phyloP scores from a whole-genome alignment of 2,329 filamentous ascomycete species.

The Penicillium sp. region DNA sequence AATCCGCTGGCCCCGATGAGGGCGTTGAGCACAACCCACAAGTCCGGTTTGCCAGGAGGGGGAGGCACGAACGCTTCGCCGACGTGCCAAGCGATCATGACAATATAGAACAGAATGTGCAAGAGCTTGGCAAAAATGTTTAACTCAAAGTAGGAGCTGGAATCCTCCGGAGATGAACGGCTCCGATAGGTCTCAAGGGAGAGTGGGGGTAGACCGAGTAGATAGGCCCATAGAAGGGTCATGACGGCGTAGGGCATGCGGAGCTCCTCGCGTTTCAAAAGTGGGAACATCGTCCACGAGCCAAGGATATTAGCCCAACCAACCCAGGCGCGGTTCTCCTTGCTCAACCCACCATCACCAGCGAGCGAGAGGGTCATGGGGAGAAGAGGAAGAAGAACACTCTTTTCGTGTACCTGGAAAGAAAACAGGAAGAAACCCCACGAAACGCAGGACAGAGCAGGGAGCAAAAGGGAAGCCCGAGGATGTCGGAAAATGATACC shows the following conservation, averaged over 20 bases:
- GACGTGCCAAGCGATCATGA: constrained; percentile 80
- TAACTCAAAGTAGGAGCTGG: constrained; percentile 47
- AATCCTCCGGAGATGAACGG: constrained; percentile 36
- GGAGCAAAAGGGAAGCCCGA: constrained; percentile 72
- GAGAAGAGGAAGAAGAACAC: constrained; percentile 84
- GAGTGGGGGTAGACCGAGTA: constrained; percentile 81
- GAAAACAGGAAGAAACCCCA: constrained; percentile 99
- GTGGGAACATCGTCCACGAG: constrained; percentile 89
- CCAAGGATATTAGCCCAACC: constrained; percentile 93
- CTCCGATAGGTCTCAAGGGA: constrained; percentile 68
- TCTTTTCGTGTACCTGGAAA: constrained; percentile 99
- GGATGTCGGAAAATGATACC: constrained; percentile 77
- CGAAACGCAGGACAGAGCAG: constrained; percentile 77
- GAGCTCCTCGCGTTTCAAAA: constrained; percentile 82
- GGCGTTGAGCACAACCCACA: constrained; percentile 93
- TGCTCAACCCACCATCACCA: constrained; percentile 73
- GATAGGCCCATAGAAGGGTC: constrained; percentile 84
- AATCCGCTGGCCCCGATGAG: constrained; percentile 84
- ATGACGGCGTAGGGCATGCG: constrained; percentile 82
- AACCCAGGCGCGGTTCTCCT: constrained; percentile 81
- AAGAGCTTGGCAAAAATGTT: constrained; percentile 65
- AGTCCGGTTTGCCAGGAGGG: constrained; percentile 77
- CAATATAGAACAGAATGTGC: constrained; percentile 73
- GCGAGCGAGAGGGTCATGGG: constrained; percentile 90
- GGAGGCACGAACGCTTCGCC: constrained; percentile 68